Percentiles rank a stretch among this genome's conserved stretches.
These are phyloP conservation scores for Nemania diffusa DNA, from an alignment of 2,329 filamentous ascomycete species.

Conservation along the genomic window DNA sequence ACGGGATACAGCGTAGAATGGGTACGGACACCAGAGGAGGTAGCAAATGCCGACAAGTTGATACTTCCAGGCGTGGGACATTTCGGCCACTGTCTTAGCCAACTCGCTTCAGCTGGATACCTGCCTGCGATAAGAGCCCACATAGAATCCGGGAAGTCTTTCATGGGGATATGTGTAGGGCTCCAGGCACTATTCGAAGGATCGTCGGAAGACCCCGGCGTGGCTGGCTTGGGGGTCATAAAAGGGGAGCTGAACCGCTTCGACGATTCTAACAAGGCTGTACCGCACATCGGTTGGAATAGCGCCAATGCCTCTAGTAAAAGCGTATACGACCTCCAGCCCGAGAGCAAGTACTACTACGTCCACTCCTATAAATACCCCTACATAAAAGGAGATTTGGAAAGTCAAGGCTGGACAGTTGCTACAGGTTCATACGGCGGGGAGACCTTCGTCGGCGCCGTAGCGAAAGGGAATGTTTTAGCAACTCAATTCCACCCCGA, in stretches of 20 bases:
- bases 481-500: constrained; percentile 98
- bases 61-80: constrained; percentile 97
- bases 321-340: constrained; percentile 79
- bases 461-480: constrained; percentile 85
- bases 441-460: constrained; percentile 90
- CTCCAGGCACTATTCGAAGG: constrained; percentile 89
- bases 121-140: constrained; percentile 83
- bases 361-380: constrained; percentile 93
- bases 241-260: constrained; percentile 79
- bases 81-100: constrained; percentile 93
- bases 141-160: constrained; percentile 91
- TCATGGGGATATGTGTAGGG: constrained; percentile 97
- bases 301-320: constrained; percentile 73
- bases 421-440: constrained; percentile 88
- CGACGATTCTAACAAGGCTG: constrained; percentile 80
- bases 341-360: constrained; percentile 96
- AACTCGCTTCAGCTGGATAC: constrained; percentile 84
- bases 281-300: constrained; percentile 99
- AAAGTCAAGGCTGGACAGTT: constrained; percentile 88
- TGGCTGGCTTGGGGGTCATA: constrained; percentile 80
- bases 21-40: constrained; percentile 85
- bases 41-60: constrained; percentile 88
- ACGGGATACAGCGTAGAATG: constrained; percentile 93
- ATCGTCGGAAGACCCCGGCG: constrained; percentile 79
- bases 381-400: constrained; percentile 77